phyloP scores from a whole-genome alignment of 2,329 filamentous ascomycete genomes.

The Sporothrix inflata region DNA sequence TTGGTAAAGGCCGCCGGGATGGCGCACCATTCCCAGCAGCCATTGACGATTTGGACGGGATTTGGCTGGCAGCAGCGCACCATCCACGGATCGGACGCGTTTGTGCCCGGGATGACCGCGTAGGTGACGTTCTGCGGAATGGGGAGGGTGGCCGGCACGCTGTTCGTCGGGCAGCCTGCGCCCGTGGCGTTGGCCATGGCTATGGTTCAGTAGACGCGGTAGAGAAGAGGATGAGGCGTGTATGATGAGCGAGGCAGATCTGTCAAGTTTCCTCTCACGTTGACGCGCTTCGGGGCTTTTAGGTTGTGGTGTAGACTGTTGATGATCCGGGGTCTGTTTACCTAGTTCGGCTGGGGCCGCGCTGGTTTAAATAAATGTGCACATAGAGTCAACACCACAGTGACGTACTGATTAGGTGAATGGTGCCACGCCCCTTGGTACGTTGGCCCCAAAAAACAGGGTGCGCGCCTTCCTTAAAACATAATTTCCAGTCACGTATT shows the following conservation, averaged over 20 bases:
- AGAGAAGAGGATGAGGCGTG: slow-evolving; percentile 20
- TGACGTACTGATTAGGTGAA: too few species aligned
- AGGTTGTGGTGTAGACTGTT: background rate
- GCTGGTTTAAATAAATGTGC: slow-evolving; percentile 16
- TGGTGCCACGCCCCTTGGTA: too few species aligned
- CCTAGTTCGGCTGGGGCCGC: slow-evolving; percentile 19
- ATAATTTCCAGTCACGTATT: too few species aligned
- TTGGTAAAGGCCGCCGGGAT: slow-evolving; percentile 15
- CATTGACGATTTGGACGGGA: slow-evolving; percentile 18
- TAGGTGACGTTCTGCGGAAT: slow-evolving; percentile 23
- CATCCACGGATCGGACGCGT: slow-evolving; percentile 25
- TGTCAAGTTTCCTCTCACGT: slow-evolving; percentile 16
- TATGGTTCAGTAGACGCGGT: slow-evolving; percentile 15
- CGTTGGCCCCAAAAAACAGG: too few species aligned
- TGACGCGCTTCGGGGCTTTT: slow-evolving; percentile 19
- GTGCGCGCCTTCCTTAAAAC: too few species aligned
- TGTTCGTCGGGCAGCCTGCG: slow-evolving; percentile 21
- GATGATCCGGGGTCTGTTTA: slow-evolving; percentile 21
- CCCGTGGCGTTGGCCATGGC: slow-evolving; percentile 19
- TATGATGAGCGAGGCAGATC: slow-evolving; percentile 12
- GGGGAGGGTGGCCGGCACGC: slow-evolving; percentile 12
- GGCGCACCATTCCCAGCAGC: slow-evolving; percentile 20
- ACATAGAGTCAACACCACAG: background rate
- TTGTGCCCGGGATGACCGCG: slow-evolving; percentile 23
- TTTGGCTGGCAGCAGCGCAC: slow-evolving; percentile 17